Base-by-base conservation (phyloP, 2,329 filamentous ascomycete species). In the Rosellinia necatrix region DNA sequence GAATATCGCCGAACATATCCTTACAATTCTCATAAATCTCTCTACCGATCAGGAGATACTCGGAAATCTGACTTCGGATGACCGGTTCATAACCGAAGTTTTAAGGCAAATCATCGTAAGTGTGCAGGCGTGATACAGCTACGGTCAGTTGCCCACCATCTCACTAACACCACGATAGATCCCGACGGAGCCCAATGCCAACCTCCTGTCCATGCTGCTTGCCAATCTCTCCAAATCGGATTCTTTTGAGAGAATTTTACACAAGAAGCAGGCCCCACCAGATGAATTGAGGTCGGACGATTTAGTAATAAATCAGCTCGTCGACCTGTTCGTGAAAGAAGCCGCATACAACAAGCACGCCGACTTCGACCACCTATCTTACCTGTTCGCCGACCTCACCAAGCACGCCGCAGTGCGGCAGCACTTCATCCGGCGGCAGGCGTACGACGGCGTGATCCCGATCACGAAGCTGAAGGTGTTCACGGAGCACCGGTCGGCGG, bases 291-390 rank as follows among this genome's bases (percentile, higher is more conserved):
- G 84, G 5, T 88, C 85, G 1, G 90, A 91, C 35, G 82, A 87
- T 30, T 80, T 84, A 56, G 87, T 91, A 4, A 84, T 97, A 66
- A 92, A 97, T 72, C 94, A 97, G 74, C 78, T 99, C 25, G 85
- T 99, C 72, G 94, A 97, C 72, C 88, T 96, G 66, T 99, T 99
- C 70, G 94, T 97, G 70, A 96, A 94, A 76, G 93, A 93, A 59
- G 89, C 89, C 21, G 79, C 81, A 8, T 92, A 94, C 74, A 97
- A 97, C 79, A 88, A 89, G 69, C 72, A 88, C 22, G 92, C 92
- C 58, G 83, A 93, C 74, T 97, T 86, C 72, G 92, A 99, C 76
- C 97, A 97, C 74, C 83, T 99, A 21, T 86, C 92, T 37, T 99
- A 97, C 70, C 80, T 97, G 52, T 96, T 99, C 71, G 93, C 94